phyloP scores from a whole-genome alignment of 345 rosid species.

The Sisymbrium altissimum region DNA sequence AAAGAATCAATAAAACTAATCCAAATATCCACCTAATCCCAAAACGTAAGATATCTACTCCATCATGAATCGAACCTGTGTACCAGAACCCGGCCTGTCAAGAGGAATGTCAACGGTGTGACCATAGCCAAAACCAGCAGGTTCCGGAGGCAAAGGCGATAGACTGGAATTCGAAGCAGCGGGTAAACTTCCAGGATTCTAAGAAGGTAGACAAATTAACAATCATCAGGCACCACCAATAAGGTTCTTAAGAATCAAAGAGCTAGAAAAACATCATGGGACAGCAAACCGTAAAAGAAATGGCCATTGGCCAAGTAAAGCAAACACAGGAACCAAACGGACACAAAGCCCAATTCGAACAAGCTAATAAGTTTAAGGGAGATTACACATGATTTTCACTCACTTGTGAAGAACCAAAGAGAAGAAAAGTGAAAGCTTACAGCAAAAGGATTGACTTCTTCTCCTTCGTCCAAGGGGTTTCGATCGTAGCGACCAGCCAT shows the following conservation, averaged over 20 bases:
- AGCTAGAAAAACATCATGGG: background rate
- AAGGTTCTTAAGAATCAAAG: background rate
- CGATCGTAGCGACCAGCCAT: constrained; percentile 88
- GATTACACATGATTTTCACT: no score
- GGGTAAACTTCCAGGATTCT: constrained; percentile 65
- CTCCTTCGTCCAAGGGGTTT: constrained; percentile 80
- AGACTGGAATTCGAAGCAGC: constrained; percentile 74
- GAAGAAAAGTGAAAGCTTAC: constrained; percentile 44
- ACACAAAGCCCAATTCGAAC: no score
- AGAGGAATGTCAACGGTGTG: constrained; percentile 92
- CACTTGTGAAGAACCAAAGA: no score
- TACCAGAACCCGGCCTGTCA: constrained; percentile 45
- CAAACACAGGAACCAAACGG: background rate
- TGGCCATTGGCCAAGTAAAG: no score
- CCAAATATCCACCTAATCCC: background rate
- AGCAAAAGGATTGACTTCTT: constrained; percentile 86
- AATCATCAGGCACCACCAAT: background rate
- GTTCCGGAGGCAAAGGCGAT: constrained; percentile 95
- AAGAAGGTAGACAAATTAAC: constrained; percentile 13
- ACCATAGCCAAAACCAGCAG: constrained; percentile 67
- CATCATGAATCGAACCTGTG: constrained; percentile 30
- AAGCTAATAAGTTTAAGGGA: no score
- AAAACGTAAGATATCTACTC: background rate
- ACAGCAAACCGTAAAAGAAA: background rate
- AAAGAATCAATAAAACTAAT: background rate